Evolutionary conservation across 805 yeast genomes (phyloP).

Genomic region (Cyberlindnera mycetangii): DNA sequence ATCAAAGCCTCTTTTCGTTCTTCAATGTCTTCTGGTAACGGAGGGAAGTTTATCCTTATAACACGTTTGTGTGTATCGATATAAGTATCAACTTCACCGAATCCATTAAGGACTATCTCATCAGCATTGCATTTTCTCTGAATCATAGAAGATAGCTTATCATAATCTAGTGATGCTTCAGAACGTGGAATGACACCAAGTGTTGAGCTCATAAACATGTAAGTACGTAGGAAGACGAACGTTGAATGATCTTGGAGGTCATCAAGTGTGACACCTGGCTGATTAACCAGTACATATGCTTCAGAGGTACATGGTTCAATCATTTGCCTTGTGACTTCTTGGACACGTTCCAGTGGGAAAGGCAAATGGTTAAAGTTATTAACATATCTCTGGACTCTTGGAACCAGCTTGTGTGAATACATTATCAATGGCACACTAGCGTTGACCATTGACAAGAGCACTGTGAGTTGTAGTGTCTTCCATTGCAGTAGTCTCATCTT

Average conservation of each 20-base stretch:
- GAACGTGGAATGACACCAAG: constrained; percentile 56
- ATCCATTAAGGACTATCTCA: constrained; percentile 38
- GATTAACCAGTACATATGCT: constrained; percentile 53
- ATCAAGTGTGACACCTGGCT: constrained; percentile 47
- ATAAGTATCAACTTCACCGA: constrained; percentile 51
- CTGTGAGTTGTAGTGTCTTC: too few relatives aligned
- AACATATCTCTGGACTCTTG: constrained; percentile 27
- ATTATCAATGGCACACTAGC: constrained; percentile 14
- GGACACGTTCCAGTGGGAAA: constrained; percentile 29
- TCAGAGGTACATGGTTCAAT: constrained; percentile 47
- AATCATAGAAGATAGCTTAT: constrained; percentile 40
- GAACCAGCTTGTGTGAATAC: constrained; percentile 21
- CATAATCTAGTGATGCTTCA: constrained; percentile 37
- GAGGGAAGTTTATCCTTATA: constrained; percentile 54
- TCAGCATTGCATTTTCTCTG: constrained; percentile 52
- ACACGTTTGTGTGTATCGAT: constrained; percentile 63
- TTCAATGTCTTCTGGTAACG: constrained; percentile 39
- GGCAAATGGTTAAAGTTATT: constrained; percentile 20
- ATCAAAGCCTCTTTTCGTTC: constrained; percentile 33
- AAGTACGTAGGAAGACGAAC: constrained; percentile 49
- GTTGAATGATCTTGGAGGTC: constrained; percentile 43
- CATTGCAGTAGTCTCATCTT: too few relatives aligned
- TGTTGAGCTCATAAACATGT: constrained; percentile 56
- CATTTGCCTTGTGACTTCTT: constrained; percentile 30
- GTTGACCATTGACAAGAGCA: too few relatives aligned